phyloP scores from a whole-genome alignment of 805 yeast species.

The Yarrowia sp. region DNA sequence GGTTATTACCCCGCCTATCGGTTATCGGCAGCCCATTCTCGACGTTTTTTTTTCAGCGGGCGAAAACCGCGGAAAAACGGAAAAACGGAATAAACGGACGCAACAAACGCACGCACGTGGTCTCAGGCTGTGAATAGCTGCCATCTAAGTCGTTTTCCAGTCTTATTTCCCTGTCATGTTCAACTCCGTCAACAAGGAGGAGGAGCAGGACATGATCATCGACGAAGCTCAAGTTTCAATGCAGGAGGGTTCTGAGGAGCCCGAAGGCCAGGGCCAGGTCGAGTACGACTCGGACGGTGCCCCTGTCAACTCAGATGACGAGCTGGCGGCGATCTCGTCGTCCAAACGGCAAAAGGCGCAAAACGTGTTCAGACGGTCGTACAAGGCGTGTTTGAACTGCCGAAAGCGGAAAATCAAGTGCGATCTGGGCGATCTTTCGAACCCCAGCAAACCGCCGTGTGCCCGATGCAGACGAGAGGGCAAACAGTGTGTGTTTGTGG shows the following conservation, averaged over 20 bases:
- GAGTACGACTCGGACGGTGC: slow-evolving; percentile 23
- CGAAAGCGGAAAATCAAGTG: slow-evolving; percentile 84
- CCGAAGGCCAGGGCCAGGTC: not conserved
- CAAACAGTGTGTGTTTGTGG: slow-evolving; percentile 77
- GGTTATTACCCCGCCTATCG: slow-evolving; percentile 34
- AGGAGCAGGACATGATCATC: slow-evolving; percentile 4
- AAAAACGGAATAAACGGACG: not conserved
- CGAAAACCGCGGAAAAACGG: not conserved
- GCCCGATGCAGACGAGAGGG: slow-evolving; percentile 83
- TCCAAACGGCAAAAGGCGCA: slow-evolving; percentile 32
- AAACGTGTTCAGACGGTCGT: slow-evolving; percentile 64
- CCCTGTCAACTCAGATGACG: slow-evolving; percentile 19
- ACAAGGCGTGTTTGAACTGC: slow-evolving; percentile 86
- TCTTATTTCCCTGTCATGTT: not conserved
- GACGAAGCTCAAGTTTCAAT: slow-evolving; percentile 3
- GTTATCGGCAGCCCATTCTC: slow-evolving; percentile 14
- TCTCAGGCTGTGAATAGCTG: too few relatives aligned
- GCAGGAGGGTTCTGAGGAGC: slow-evolving; percentile 27
- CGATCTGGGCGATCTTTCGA: slow-evolving; percentile 77
- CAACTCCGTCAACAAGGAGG: slow-evolving; percentile 34
- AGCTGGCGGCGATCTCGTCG: slow-evolving; percentile 27
- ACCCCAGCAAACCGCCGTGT: slow-evolving; percentile 83
- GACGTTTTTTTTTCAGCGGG: too few relatives aligned
- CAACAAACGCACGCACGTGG: too few relatives aligned
- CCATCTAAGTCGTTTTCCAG: too few relatives aligned